Base-by-base conservation (phyloP, 768 basidiomycete genomes). In the Lactarius deliciosus region DNA sequence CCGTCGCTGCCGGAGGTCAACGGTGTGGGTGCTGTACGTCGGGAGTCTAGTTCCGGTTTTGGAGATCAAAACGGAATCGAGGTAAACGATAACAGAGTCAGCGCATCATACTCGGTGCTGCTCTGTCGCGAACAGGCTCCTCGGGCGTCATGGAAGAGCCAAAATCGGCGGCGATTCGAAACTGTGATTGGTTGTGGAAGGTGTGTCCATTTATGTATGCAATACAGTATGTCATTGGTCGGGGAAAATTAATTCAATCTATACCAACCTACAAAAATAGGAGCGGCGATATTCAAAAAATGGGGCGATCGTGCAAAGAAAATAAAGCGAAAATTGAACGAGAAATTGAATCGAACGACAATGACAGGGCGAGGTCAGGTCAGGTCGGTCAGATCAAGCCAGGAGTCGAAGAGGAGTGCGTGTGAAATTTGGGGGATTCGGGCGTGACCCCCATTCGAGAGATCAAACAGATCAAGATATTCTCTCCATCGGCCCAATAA, bases 341-440 rank as follows among this genome's bases (percentile, higher is more conserved):
- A 68, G 58, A 53, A 22, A 25, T 15, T 25, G 50, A 54, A 55
- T 59, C 32, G 61, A 32, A 36, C 60, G 66, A 60, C 28, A 57
- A 38, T 11, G 30, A 13, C 9, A 22, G n/a, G n/a, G n/a, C 11
- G 0, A 11, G 22, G 41, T 41, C 41, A 41, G 41, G 41, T 18
- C 41, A 41, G 41, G 41, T 41, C 20, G 10, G n/a, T 11, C n/a
- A 47, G 43, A 43, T 43, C 20, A 45, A 45, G 43, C 47, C 22
- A 22, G 25, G 22, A 28, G 22, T 53, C n/a, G 47, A 22, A 13
- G 3, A 34, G 22, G 47, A 47, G 11, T 25, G 43, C 70, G 70
- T 70, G 70, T 38, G 70, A 70, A 70, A 36, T 60, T 70, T 70
- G 70, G 70, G 70, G 70, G 45, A 38, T 61, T 18, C 16, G 61